phyloP scores from a whole-genome alignment of 805 yeast genomes.

The Nakazawaea peltata region DNA sequence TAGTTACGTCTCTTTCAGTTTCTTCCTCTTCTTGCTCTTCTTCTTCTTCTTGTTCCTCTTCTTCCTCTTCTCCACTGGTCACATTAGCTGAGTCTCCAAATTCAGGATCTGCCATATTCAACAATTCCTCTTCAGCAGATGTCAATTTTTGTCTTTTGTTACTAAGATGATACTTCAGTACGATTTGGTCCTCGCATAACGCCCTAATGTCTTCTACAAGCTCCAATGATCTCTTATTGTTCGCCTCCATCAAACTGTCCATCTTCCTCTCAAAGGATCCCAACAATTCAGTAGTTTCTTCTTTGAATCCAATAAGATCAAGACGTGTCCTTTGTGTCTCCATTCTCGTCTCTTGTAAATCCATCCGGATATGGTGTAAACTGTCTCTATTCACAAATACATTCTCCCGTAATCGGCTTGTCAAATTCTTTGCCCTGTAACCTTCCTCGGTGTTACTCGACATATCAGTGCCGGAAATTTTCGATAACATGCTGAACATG shows the following conservation, averaged over 20 bases:
- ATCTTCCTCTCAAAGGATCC: constrained; percentile 1
- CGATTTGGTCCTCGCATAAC: constrained; percentile 5
- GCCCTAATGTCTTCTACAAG: constrained; percentile 4
- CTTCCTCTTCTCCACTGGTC: constrained; percentile 1
- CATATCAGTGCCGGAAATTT: background rate
- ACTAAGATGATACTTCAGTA: background rate
- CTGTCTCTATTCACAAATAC: constrained; percentile 2
- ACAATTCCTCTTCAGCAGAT: constrained; percentile 9
- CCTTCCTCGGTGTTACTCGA: background rate
- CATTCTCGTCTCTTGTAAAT: constrained; percentile 7
- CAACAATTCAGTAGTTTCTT: constrained; percentile 2
- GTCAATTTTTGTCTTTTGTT: constrained; percentile 1
- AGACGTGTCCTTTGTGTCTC: constrained; percentile 8
- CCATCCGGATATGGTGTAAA: constrained; percentile 7
- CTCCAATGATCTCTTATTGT: background rate
- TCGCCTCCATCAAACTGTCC: background rate
- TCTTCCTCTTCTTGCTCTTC: background rate
- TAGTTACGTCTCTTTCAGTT: background rate
- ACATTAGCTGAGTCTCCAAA: too few species aligned
- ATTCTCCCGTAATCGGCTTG: background rate
- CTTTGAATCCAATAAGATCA: constrained; percentile 4
- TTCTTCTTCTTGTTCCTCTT: constrained; percentile 1
- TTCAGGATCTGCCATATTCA: constrained; percentile 8
- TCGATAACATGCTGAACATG: background rate
- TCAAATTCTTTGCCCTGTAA: background rate